Percentiles rank a stretch among this genome's conserved stretches.
Conservation (phyloP, 2,329 filamentous ascomycete species). For the Pseudopithomyces maydicus region DNA sequence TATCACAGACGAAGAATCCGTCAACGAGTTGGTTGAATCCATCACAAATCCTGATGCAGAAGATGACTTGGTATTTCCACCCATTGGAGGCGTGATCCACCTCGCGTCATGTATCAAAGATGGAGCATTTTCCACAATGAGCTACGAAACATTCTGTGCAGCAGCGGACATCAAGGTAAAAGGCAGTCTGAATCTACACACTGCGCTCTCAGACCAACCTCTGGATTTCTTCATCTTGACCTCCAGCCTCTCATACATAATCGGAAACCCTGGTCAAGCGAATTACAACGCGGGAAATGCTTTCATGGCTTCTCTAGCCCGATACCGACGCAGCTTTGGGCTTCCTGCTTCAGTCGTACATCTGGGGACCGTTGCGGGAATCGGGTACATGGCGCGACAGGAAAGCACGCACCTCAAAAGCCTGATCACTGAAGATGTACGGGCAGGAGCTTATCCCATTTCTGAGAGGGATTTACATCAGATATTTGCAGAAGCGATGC, state of each 20-base stretch:
- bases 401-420: not conserved
- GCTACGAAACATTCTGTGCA: conserved; percentile 7
- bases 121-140: conserved; percentile 13
- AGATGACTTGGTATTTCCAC: conserved; percentile 2
- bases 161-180: conserved; percentile 17
- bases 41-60: not conserved
- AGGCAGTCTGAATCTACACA: conserved; percentile 16
- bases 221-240: conserved; percentile 28
- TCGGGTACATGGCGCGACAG: conserved; percentile 46
- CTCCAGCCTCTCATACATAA: conserved; percentile 15
- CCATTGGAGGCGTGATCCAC: conserved; percentile 19
- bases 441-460: conserved; percentile 8
- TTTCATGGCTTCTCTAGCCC: conserved; percentile 49
- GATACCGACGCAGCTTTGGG: conserved; percentile 44
- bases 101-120: conserved; percentile 18
- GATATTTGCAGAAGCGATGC: conserved; percentile 14
- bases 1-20: conserved; percentile 7
- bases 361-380: conserved; percentile 47
- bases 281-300: conserved; percentile 25
- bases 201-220: conserved; percentile 5
- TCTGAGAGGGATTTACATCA: conserved; percentile 14
- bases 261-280: conserved; percentile 21
- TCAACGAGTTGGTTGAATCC: not conserved
- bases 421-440: not conserved
- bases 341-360: conserved; percentile 47